Conservation (phyloP, 1,284 basidiomycete species). For the Phellopilus nigrolimitatus region DNA sequence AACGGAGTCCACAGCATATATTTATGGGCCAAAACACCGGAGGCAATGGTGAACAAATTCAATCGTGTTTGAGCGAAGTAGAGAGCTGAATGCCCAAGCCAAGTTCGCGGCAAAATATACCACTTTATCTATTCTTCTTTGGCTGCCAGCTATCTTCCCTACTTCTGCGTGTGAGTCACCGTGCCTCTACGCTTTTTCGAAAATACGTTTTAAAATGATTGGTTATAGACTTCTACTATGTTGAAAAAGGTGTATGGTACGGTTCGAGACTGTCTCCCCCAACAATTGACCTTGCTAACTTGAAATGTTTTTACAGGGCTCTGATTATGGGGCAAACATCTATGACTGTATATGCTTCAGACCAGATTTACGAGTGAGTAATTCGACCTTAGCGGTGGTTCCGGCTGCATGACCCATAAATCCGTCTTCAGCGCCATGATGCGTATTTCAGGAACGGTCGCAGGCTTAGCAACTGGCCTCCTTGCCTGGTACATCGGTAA, state of each 20-base stretch:
- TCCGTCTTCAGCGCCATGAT: not conserved
- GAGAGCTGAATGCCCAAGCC: too few species aligned
- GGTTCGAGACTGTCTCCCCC: too few species aligned
- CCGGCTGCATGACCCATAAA: too few species aligned
- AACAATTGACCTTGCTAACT: too few species aligned
- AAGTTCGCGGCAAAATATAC: conserved; percentile 56
- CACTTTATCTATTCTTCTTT: conserved; percentile 48
- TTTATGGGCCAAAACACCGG: conserved; percentile 39
- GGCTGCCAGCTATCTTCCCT: conserved; percentile 47
- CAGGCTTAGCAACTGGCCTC: conserved; percentile 46
- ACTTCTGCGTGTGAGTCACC: conserved; percentile 38
- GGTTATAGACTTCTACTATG: conserved; percentile 40
- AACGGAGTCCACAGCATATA: conserved; percentile 33
- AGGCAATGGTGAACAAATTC: conserved; percentile 36
- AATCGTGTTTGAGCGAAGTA: too few species aligned
- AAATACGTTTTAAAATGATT: not conserved
- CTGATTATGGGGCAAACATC: too few species aligned
- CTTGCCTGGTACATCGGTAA: conserved; percentile 43
- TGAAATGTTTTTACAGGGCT: too few species aligned
- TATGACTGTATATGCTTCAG: too few species aligned
- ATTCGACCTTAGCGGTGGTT: too few species aligned
- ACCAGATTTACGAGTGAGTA: too few species aligned
- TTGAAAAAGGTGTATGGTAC: conserved; percentile 40
- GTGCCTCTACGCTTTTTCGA: not conserved
- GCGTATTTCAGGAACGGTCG: conserved; percentile 43